Conservation (phyloP, 2,329 filamentous ascomycete species). For the Aspergillus sp. region DNA sequence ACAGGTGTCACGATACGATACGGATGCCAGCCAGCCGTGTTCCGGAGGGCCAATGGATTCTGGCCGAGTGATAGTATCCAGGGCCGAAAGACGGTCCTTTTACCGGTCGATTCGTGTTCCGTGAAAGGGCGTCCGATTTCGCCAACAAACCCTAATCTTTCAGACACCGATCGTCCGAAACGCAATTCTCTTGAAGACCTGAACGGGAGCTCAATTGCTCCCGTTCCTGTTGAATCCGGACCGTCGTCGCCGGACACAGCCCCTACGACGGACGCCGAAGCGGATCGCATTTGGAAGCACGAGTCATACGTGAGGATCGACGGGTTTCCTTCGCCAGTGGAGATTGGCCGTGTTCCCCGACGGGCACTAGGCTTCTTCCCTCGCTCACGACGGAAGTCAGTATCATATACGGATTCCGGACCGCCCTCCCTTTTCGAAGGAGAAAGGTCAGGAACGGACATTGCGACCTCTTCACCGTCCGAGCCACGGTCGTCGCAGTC, state of each 20-base stretch:
- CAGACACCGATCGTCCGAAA: constrained; percentile 17
- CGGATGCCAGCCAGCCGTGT: constrained; percentile 76
- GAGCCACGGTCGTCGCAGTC: constrained; percentile 24
- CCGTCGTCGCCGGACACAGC: constrained; percentile 8
- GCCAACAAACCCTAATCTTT: constrained; percentile 25
- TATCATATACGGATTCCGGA: constrained; percentile 60
- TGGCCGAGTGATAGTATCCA: constrained; percentile 95
- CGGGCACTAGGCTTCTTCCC: constrained; percentile 87
- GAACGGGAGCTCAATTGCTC: constrained; percentile 34
- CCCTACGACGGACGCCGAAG: constrained; percentile 44
- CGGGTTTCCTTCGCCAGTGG: constrained; percentile 66
- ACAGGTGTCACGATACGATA: constrained; percentile 89
- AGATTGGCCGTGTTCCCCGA: constrained; percentile 81
- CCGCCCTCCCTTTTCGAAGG: constrained; percentile 27
- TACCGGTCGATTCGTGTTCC: constrained; percentile 87
- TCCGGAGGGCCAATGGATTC: constrained; percentile 85
- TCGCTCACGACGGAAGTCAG: constrained; percentile 81
- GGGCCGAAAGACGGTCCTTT: constrained; percentile 71
- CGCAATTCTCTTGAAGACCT: constrained; percentile 28
- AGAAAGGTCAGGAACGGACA: constrained; percentile 28
- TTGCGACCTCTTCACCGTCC: constrained; percentile 25
- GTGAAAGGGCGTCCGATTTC: constrained; percentile 66
- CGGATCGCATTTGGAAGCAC: constrained; percentile 73
- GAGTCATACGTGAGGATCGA: constrained; percentile 86
- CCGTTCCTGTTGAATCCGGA: constrained; percentile 10